These are phyloP conservation scores for Byssochlamys sp. DNA, from an alignment of 2,329 filamentous ascomycete genomes.

Conservation along the genomic window DNA sequence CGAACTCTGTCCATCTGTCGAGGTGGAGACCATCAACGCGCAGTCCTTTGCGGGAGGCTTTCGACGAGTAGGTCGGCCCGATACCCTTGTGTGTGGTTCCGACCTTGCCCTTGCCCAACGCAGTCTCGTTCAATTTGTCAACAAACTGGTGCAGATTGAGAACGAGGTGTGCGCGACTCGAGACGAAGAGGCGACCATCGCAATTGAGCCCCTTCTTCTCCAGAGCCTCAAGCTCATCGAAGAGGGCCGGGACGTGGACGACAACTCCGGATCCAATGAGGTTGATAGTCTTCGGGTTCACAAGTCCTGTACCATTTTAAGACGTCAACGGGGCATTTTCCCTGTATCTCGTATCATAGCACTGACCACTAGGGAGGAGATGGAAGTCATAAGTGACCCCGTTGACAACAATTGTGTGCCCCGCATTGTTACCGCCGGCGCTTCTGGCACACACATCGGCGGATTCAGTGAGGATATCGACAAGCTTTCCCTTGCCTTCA, in stretches of 20 bases:
- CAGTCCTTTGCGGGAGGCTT: constrained; percentile 51
- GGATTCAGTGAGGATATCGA: constrained; percentile 38
- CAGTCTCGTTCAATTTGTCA: constrained; percentile 38
- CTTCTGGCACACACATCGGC: constrained; percentile 36
- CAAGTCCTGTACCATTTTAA: constrained; percentile 26
- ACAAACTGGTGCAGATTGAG: constrained; percentile 38
- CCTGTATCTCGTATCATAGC: not conserved
- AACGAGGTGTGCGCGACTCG: constrained; percentile 38
- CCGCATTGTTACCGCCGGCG: constrained; percentile 37
- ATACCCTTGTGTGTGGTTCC: constrained; percentile 43
- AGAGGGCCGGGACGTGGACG: constrained; percentile 40
- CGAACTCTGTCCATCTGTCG: constrained; percentile 42
- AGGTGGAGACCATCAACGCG: constrained; percentile 51
- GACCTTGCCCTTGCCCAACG: constrained; percentile 36
- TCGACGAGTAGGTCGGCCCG: constrained; percentile 54
- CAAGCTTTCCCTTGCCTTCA: constrained; percentile 43
- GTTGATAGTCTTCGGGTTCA: constrained; percentile 37
- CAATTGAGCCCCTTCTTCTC: constrained; percentile 35
- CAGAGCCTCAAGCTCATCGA: constrained; percentile 37
- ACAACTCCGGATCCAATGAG: constrained; percentile 40
- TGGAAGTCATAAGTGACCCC: constrained; percentile 41
- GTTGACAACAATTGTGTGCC: constrained; percentile 40
- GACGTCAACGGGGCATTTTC: not conserved
- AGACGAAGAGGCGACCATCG: constrained; percentile 36
- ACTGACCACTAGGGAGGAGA: constrained; percentile 29